Evolutionary conservation across 805 yeast genomes (phyloP), one percentile per base, ranked within the genome.

Genomic region (Cyberlindnera subsufficiens): DNA sequence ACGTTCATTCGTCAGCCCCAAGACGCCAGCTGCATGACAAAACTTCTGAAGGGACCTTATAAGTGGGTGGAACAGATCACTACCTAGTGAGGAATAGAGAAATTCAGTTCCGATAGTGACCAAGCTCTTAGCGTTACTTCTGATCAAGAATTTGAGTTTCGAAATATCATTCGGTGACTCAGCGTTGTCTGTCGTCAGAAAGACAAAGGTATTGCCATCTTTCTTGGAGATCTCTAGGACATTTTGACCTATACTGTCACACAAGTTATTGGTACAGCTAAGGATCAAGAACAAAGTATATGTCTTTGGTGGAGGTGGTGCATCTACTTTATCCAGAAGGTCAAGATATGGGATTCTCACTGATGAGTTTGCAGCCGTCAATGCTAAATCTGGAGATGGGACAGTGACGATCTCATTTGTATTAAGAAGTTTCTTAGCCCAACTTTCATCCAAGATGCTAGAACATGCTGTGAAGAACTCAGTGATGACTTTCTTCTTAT

Each of bases 21-120:
- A 61, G 14, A 87, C 65, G 0, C 97, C 97, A 0, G 90, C 74
- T 0, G 90, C 78, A 58, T 88, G 96, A 6, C 95, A 78, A 38
- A 86, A 69, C 49, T 82, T 81, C 59, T 91, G 97, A 7, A 86
- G 69, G 0, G 95, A 75, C 32, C 96, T 68, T 3, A 89, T 77
- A 3, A 82, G 55, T 9, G 68, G 63, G 43, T 84, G 84, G 59
- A 86, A 90, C 17, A 79, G 56, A 15, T 85, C 91, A 42, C 73
- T 69, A 53, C 88, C 95, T 55, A 86, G 62, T 5, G 84, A 68
- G 0, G 89, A 77, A 52, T 79, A 79, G 7, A 91, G 57, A 40
- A 77, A 80, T 3, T 70, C 66, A 9, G 73, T 63, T 37, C 73
- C 75, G 25, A 75, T 63, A 3, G 65, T 59, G 18, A 77, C 63